A percentile compares a stretch with the other conserved stretches of the same genome.
These are phyloP conservation scores for Ophiocordyceps camponoti-rufipedis DNA, from an alignment of 2,329 filamentous ascomycete species.

Conservation along the genomic window DNA sequence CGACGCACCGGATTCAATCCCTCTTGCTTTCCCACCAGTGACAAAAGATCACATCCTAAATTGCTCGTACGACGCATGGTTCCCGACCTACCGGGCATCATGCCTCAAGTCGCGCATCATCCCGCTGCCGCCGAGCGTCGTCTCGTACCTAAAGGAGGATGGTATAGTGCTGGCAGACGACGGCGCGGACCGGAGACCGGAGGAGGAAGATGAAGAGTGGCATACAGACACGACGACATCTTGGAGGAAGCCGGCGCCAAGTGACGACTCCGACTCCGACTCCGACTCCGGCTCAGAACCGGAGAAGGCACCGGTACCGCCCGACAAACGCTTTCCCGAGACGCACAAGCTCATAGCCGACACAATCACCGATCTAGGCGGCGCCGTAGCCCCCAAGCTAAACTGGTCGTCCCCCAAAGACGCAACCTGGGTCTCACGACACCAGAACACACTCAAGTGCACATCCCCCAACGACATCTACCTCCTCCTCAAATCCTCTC, in stretches of 20 bases:
- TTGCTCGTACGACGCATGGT: conserved; percentile 90
- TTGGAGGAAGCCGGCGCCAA: not conserved
- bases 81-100: conserved; percentile 61
- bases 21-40: conserved; percentile 61
- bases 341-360: conserved; percentile 61
- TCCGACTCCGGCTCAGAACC: conserved; percentile 29
- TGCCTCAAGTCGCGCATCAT: conserved; percentile 79
- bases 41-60: conserved; percentile 77
- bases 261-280: not conserved
- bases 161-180: conserved; percentile 77
- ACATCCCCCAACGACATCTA: conserved; percentile 80
- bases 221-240: conserved; percentile 8
- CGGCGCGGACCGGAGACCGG: conserved; percentile 14
- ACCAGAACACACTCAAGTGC: conserved; percentile 85
- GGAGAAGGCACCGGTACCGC: conserved; percentile 26
- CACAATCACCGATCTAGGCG: conserved; percentile 65
- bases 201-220: conserved; percentile 30
- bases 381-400: conserved; percentile 76
- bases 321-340: conserved; percentile 44
- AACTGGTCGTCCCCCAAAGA: conserved; percentile 98
- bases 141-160: conserved; percentile 78
- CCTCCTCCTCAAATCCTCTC: conserved; percentile 80
- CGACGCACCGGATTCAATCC: conserved; percentile 2
- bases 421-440: conserved; percentile 72
- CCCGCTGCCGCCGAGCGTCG: conserved; percentile 53